These are phyloP conservation scores for Melampsora larici-populina DNA, from an alignment of 1,284 basidiomycete genomes.

Conservation along the genomic window DNA sequence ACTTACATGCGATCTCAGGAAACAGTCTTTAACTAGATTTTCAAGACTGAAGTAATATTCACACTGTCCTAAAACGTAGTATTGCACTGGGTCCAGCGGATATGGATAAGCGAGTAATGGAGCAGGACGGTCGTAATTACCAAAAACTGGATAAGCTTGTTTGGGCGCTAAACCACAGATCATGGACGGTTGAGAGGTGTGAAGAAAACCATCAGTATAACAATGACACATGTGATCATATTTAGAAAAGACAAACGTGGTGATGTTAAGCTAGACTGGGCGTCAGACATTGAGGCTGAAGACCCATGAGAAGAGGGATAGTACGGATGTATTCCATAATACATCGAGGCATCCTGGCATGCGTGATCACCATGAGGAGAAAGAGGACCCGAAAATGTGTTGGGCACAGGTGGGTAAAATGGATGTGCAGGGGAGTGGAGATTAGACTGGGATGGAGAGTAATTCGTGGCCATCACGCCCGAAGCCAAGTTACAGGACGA, in stretches of 20 bases:
- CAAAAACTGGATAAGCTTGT: neutral
- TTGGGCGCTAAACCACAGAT: too few species aligned
- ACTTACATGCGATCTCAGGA: conserved; percentile 15
- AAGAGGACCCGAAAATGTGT: neutral
- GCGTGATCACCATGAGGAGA: neutral
- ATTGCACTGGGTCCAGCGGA: conserved; percentile 8
- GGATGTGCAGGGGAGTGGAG: neutral
- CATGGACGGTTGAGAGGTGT: too few species aligned
- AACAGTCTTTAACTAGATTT: conserved; percentile 14
- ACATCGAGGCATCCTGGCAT: neutral
- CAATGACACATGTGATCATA: too few species aligned
- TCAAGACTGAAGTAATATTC: conserved; percentile 29
- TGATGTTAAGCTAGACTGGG: too few species aligned
- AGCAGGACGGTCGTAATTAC: neutral
- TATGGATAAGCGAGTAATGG: neutral
- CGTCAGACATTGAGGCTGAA: neutral
- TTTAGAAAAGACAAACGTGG: too few species aligned
- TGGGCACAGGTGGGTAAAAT: neutral
- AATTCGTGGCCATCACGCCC: too few species aligned
- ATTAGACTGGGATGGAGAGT: neutral
- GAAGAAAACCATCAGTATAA: too few species aligned
- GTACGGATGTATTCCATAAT: conserved; percentile 18
- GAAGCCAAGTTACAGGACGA: too few species aligned
- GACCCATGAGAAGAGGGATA: conserved; percentile 4
- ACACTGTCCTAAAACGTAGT: conserved; percentile 26